Percentiles rank a stretch among this genome's conserved stretches.
Conservation (phyloP, 495 filamentous ascomycete species). For the Aspergillus indologenus region DNA sequence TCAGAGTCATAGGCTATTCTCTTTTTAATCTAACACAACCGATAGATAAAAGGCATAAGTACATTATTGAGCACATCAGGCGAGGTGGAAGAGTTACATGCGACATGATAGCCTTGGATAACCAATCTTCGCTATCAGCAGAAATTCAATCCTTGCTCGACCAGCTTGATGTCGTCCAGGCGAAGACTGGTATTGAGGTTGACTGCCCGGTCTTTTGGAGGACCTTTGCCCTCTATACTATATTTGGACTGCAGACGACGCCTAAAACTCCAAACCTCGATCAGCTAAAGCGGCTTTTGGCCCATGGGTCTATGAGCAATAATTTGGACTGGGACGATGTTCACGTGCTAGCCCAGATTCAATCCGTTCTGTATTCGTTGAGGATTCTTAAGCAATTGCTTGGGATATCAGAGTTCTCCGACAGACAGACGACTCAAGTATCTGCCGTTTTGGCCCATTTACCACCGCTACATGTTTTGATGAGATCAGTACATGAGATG, state of each 20-base stretch:
- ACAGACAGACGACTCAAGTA: constrained; percentile 6
- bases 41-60: constrained; percentile 10
- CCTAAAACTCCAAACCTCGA: constrained; percentile 10
- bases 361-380: constrained; percentile 63
- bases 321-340: constrained; percentile 54
- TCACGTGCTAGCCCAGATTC: constrained; percentile 61
- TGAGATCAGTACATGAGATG: constrained; percentile 25
- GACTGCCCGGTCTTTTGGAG: constrained; percentile 30
- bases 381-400: constrained; percentile 61
- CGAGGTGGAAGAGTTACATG: constrained; percentile 39
- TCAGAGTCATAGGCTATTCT: constrained; percentile 59
- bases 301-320: constrained; percentile 24
- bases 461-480: constrained; percentile 35
- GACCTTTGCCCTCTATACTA: constrained; percentile 34
- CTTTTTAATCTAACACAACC: constrained; percentile 44
- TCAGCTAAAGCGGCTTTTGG: constrained; percentile 26
- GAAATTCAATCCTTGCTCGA: constrained; percentile 16
- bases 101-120: constrained; percentile 25
- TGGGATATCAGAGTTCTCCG: constrained; percentile 15
- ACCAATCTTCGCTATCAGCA: constrained; percentile 14
- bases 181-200: constrained; percentile 8
- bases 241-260: constrained; percentile 18
- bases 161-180: constrained; percentile 21
- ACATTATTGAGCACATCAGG: constrained; percentile 48
- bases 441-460: constrained; percentile 21